Base-by-base conservation (phyloP, 768 basidiomycete genomes). In the Chalciporus chontae region DNA sequence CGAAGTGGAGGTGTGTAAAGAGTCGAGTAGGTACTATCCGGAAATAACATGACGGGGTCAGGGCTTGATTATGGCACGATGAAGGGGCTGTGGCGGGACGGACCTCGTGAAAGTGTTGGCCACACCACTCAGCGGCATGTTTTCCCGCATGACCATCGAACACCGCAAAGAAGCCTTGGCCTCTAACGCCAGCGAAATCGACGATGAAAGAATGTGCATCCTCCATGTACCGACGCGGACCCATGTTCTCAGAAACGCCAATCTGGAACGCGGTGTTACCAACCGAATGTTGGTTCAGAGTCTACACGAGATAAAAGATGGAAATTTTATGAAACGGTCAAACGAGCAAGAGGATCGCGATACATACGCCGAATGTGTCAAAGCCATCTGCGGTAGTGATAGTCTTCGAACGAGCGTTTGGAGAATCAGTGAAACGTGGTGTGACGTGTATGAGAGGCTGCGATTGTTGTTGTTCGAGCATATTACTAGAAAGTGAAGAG, bases 121-220 rank as follows among this genome's bases (percentile, higher is more conserved):
- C 96, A 69, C 96, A 98, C 94, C 95, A 98, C 68, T 99, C 96
- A 23, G 96, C 96, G 29, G 95, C 94, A 61, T 97, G 91, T 67
- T 95, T 98, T 15, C 96, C 96, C 1, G 96, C 96, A 66, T 99
- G 96, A 3, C 96, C 96, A 60, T 99, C 96, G 61, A 98, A 99
- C 40, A 99, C 84, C 6, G 95, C 95, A 67, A 95, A 98, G 76
- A 96, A 98, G 8, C 94, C 96, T 66, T 99, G 96, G 0, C 96
- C 96, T 39, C 87, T 82, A 17, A 98, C 76, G 31, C 84, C 81
- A 32, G 84, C 93, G 67, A 90, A 99, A 66, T 98, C 94, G 54
- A 94, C 88, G 51, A 98, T 84, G 62, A 97, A 96, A 19, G 93
- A 92, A 67, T 98, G 94, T 7, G 92, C 83, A 66, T 98, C 96